Evolutionary conservation across 768 basidiomycete species (phyloP), one percentile per base, ranked within the genome.

Genomic region (Suillus americanus): DNA sequence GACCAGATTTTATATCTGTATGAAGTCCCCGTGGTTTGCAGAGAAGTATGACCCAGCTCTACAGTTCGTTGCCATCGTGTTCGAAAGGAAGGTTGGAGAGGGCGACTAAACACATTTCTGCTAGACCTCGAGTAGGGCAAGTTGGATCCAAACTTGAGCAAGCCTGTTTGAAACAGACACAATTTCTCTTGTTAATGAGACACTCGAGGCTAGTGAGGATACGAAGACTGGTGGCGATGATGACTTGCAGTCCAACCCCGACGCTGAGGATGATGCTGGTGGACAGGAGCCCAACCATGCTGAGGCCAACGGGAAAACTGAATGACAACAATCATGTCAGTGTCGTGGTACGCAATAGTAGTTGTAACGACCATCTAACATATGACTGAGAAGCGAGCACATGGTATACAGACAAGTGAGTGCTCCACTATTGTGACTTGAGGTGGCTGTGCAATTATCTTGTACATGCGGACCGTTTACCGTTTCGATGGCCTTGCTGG

Each of bases 1-100:
- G 82, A 91, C 91, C 64, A 91, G 97, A 85, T 97, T 94, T 84
- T 91, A 97, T 38, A 91, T 94, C 78, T 95, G 97, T 81, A 87
- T 89, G 79, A 90, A 91, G 73, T 94, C 93, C n/a, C 90, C 94
- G 16, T 98, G 96, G 96, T 81, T n/a, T n/a, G 86, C 88, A 63
- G 96, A 98, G 83, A 93, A 94, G 77, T 98, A 97, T 80, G 93
- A 95, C 66, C 90, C 90, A 63, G 78, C 87, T 48, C 81, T 85
- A 60, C 90, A 93, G 70, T 86, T 85, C 73, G 83, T 85, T 62
- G 96, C 71, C 82, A 81, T 67, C 85, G 94, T 69, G 86, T 95
- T 67, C 86, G 91, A 74, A 90, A 88, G 78, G 87, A 91, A 68
- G 96, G 94, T 33, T 92, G 95, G 90, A 88, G 84, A 75, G 88